A percentile compares a stretch with the other conserved stretches of the same genome.
Evolutionary conservation across 108 stramenopile species (phyloP).

Genomic region (Hondaea fermentalgiana): DNA sequence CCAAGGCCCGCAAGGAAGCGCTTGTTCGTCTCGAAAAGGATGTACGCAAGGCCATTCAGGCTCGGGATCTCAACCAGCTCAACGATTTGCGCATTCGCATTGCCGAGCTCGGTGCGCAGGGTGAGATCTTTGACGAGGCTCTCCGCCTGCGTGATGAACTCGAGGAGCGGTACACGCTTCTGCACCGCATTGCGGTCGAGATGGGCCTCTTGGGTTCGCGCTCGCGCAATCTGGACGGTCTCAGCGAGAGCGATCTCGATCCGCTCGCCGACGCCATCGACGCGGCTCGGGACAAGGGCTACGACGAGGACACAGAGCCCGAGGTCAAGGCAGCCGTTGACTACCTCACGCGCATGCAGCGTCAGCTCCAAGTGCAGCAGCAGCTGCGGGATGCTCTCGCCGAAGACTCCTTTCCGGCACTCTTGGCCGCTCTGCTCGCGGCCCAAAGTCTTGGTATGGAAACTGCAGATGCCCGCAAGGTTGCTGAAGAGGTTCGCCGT

Average conservation of each 20-base stretch:
- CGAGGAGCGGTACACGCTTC: not conserved
- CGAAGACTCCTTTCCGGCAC: not conserved
- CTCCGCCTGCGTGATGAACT: not conserved
- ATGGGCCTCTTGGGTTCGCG: not conserved
- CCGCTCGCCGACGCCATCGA: slow-evolving; percentile 12
- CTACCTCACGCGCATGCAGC: not conserved
- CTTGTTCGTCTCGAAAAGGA: not conserved
- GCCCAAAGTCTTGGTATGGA: not conserved
- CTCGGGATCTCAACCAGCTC: not conserved
- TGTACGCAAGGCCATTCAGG: not conserved
- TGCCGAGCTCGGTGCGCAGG: not conserved
- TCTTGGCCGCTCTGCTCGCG: not conserved
- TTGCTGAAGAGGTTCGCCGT: not conserved
- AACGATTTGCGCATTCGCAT: not conserved
- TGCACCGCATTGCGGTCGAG: not conserved
- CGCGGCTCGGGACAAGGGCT: not conserved
- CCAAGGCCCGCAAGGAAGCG: slow-evolving; percentile 14
- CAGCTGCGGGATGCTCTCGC: not conserved
- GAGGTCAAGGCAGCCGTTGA: not conserved
- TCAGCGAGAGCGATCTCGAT: not conserved
- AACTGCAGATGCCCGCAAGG: not conserved
- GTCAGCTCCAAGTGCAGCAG: not conserved
- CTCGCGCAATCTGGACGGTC: not conserved
- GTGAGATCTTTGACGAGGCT: not conserved
- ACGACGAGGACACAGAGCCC: not conserved